Evolutionary conservation across 768 basidiomycete species (phyloP).

Genomic region (Amanita fuliginea): DNA sequence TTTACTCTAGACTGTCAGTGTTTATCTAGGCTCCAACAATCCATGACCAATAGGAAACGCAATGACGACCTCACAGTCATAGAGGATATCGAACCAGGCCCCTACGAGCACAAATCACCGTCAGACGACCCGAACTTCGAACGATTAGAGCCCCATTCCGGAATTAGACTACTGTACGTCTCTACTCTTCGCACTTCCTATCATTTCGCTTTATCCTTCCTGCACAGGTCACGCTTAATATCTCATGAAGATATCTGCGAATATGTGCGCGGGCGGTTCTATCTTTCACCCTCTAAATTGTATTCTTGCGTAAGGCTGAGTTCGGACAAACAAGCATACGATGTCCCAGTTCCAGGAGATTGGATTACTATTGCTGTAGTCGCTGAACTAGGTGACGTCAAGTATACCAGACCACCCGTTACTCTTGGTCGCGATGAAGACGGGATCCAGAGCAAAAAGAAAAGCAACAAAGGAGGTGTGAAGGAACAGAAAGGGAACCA

Average conservation of each 20-base stretch:
- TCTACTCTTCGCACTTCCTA: background rate
- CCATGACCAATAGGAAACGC: constrained; percentile 16
- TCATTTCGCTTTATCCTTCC: background rate
- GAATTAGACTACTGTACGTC: constrained; percentile 72
- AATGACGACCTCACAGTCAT: constrained; percentile 63
- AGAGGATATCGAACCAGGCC: constrained; percentile 71
- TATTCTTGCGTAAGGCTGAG: constrained; percentile 78
- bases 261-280: constrained; percentile 74
- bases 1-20: constrained; percentile 8
- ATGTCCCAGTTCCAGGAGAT: constrained; percentile 85
- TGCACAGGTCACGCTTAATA: constrained; percentile 54
- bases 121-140: constrained; percentile 70
- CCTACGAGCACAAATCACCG: constrained; percentile 60
- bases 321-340: constrained; percentile 75
- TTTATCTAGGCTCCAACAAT: background rate
- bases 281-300: constrained; percentile 77
- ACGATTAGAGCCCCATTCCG: constrained; percentile 82
- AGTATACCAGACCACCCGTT: constrained; percentile 59
- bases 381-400: constrained; percentile 78
- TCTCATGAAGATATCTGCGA: constrained; percentile 72
- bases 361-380: constrained; percentile 96
- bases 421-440: constrained; percentile 36
- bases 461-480: constrained; percentile 23
- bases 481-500: constrained; percentile 21
- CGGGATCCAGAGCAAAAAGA: constrained; percentile 19